These are phyloP conservation scores for Trichoderma arundinaceum DNA, from an alignment of 2,329 filamentous ascomycete genomes.

Conservation along the genomic window DNA sequence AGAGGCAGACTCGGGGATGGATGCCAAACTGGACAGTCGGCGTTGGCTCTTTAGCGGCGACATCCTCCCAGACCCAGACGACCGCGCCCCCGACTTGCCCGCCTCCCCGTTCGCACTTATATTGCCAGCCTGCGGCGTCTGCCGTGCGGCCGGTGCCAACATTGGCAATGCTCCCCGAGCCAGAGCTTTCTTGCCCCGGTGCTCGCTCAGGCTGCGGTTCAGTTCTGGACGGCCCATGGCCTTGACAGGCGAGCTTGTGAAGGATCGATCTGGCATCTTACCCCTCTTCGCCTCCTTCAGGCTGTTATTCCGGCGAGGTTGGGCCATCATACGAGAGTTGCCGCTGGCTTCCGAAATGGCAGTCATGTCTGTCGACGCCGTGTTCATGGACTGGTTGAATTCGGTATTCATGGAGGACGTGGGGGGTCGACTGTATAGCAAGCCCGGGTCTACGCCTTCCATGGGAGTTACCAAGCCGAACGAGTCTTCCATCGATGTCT, in stretches of 20 bases:
- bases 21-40: slow-evolving; percentile 58
- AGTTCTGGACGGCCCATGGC: slow-evolving; percentile 55
- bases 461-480: slow-evolving; percentile 56
- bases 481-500: slow-evolving; percentile 54
- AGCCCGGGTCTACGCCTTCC: slow-evolving; percentile 63
- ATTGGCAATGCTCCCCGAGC: slow-evolving; percentile 52
- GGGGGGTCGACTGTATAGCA: slow-evolving; percentile 61
- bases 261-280: slow-evolving; percentile 50
- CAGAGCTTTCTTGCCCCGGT: slow-evolving; percentile 52
- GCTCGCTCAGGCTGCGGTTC: slow-evolving; percentile 62
- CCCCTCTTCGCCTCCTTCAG: slow-evolving; percentile 51
- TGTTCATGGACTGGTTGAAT: slow-evolving; percentile 42
- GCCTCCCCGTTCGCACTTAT: slow-evolving; percentile 39
- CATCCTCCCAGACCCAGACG: slow-evolving; percentile 55
- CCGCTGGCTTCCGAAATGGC: slow-evolving; percentile 38
- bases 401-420: slow-evolving; percentile 54
- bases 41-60: slow-evolving; percentile 61
- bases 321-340: slow-evolving; percentile 41
- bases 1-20: slow-evolving; percentile 60
- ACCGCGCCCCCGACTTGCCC: slow-evolving; percentile 47
- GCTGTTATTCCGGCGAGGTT: slow-evolving; percentile 54
- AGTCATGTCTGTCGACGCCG: slow-evolving; percentile 40
- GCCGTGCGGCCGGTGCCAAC: slow-evolving; percentile 54
- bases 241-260: slow-evolving; percentile 59
- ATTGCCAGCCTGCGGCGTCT: slow-evolving; percentile 41